These are phyloP conservation scores for Jacaranda copaia DNA, from an alignment of 257 asterid genomes.

Conservation along the genomic window DNA sequence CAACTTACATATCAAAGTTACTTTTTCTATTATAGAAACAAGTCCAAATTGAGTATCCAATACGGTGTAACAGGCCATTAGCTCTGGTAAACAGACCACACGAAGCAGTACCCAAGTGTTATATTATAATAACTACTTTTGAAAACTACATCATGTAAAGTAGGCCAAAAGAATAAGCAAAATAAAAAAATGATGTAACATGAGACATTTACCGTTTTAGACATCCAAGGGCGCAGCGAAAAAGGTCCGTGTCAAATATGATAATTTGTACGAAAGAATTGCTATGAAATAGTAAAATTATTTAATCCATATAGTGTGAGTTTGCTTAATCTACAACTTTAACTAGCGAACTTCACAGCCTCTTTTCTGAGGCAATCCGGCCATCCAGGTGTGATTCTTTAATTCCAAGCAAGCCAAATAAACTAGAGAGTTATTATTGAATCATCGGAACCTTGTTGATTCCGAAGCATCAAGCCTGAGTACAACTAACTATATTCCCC, in stretches of 20 bases:
- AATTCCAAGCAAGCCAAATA: neutral
- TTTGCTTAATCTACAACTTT: neutral
- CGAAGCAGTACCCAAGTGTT: neutral
- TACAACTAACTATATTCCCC: neutral
- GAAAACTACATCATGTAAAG: neutral
- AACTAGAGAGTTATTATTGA: neutral
- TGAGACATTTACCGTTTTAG: too few relatives aligned
- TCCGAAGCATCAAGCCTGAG: slow-evolving; percentile 13
- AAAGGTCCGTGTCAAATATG: slow-evolving; percentile 14
- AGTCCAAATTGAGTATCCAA: neutral
- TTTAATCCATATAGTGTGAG: neutral
- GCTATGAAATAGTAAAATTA: slow-evolving; percentile 6
- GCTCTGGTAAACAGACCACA: slow-evolving; percentile 3
- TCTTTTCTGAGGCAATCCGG: neutral
- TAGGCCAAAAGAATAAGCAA: neutral
- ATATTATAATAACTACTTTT: neutral
- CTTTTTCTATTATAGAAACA: slow-evolving; percentile 6
- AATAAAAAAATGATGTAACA: slow-evolving; percentile 19
- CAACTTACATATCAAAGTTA: slow-evolving; percentile 4
- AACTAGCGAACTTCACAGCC: neutral
- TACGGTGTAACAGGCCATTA: neutral
- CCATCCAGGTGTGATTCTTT: neutral
- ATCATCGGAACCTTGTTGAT: neutral
- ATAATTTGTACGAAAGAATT: neutral
- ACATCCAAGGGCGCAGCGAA: neutral